These are phyloP conservation scores for Pichia sp. DNA, from an alignment of 1,139 yeast genomes.

Conservation along the genomic window DNA sequence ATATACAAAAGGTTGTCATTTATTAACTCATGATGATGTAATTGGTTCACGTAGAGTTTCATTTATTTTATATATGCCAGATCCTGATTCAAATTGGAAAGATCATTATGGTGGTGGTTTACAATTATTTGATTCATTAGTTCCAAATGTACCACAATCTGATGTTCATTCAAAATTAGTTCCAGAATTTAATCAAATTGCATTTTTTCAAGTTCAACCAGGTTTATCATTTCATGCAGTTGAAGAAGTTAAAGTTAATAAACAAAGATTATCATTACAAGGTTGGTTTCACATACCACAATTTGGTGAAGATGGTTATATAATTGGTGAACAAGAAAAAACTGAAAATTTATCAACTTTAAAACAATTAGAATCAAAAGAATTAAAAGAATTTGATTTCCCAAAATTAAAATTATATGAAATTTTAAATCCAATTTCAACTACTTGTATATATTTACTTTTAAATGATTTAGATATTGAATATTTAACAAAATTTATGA, in stretches of 20 bases:
- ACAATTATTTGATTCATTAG: slow-evolving; percentile 77
- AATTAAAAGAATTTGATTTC: slow-evolving; percentile 72
- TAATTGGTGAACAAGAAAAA: slow-evolving; percentile 72
- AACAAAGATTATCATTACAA: slow-evolving; percentile 84
- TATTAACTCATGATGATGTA: slow-evolving; percentile 94
- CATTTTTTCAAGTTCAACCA: slow-evolving; percentile 93
- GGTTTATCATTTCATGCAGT: slow-evolving; percentile 97
- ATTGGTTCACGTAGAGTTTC: slow-evolving; percentile 93
- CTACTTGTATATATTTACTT: no score
- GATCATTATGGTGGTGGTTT: slow-evolving; percentile 88
- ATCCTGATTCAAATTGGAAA: slow-evolving; percentile 86
- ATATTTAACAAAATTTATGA: slow-evolving; percentile 49
- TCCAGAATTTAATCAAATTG: slow-evolving; percentile 94
- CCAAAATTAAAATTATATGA: slow-evolving; percentile 50
- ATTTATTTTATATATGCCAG: slow-evolving; percentile 86
- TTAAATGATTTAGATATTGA: slow-evolving; percentile 35
- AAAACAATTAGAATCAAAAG: slow-evolving; percentile 73
- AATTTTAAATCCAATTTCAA: no score
- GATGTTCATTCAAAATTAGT: slow-evolving; percentile 66
- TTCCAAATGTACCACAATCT: slow-evolving; percentile 83
- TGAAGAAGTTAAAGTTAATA: slow-evolving; percentile 89
- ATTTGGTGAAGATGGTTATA: slow-evolving; percentile 78
- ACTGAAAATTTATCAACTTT: slow-evolving; percentile 74
- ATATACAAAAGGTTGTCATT: slow-evolving; percentile 88
- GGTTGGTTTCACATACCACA: slow-evolving; percentile 99